phyloP scores from a whole-genome alignment of 306 rosid genomes.

The Comarum palustre region DNA sequence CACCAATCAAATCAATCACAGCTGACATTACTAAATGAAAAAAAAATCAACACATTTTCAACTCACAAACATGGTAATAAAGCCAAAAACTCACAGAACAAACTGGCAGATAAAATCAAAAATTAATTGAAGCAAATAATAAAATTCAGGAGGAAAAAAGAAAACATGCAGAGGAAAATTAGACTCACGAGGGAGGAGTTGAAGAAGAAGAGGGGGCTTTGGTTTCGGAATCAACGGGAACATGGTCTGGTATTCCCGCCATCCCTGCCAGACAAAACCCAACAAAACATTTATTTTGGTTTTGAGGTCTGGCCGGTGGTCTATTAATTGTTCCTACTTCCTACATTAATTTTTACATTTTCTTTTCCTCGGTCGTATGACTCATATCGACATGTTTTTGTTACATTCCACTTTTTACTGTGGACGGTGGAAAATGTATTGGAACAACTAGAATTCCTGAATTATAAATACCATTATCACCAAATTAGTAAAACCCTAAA shows the following conservation, averaged over 20 bases:
- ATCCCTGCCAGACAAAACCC: conserved; percentile 35
- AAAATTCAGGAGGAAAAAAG: conserved; percentile 19
- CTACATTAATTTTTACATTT: not conserved
- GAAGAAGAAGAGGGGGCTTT: conserved; percentile 62
- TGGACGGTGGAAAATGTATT: not conserved
- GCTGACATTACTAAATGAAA: not conserved
- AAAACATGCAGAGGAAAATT: conserved; percentile 10
- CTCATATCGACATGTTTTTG: not conserved
- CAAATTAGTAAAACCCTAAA: too few species aligned
- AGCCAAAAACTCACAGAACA: conserved; percentile 1
- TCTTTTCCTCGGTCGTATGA: not conserved
- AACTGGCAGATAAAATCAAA: not conserved
- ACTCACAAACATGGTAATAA: conserved; percentile 18
- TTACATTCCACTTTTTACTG: not conserved
- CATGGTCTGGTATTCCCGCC: conserved; percentile 69
- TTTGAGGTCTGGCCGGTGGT: not conserved
- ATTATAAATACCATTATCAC: not conserved
- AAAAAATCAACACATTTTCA: not conserved
- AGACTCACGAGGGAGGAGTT: conserved; percentile 63
- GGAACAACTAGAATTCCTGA: not conserved
- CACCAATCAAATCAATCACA: not conserved
- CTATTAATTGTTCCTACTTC: not conserved
- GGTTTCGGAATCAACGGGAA: conserved; percentile 50
- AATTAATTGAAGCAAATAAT: conserved; percentile 19
- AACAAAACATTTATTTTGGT: not conserved